Base-by-base conservation (phyloP, 2,329 filamentous ascomycete genomes). In the Aspergillus tamarii region DNA sequence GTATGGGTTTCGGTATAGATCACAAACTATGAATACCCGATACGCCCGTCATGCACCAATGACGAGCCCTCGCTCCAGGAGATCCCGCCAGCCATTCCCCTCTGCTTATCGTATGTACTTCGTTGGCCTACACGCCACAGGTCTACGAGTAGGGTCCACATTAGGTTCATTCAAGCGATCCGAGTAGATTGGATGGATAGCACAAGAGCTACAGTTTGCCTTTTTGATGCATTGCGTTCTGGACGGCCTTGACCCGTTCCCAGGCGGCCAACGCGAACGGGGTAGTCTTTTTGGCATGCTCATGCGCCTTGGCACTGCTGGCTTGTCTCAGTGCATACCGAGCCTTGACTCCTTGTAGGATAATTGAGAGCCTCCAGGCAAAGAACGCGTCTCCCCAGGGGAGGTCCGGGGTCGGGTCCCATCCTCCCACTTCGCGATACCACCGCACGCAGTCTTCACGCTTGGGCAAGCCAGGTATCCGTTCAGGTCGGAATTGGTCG, bases 291-390 rank as follows among this genome's bases (percentile, higher is more conserved):
- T 81, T 82, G 1, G 85, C 93, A 78, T 96, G 92, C 48, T 88
- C 84, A 70, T 84, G 86, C 8, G 95, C 95, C 76, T 91, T 87
- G 63, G 88, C 91, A 77, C 93, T 97, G 79, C 93, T 97, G 43
- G 95, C 95, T 84, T 98, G 94, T 56, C 94, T 83, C 55, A 86
- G 81, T 30, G 95, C 95, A 77, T 91, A 91, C 67, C 95, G 83
- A 57, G 95, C 95, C 56, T 94, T 94, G 76, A 99, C 98, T 3
- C 95, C 95, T 82, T 99, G 95, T 89, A 83, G 87, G 74, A 89
- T 89, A 46, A 89, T 82, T 28, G 84, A 82, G 39, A 81, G 83
- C 56, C 88, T 80, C 73, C 88, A 88, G 28, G 84, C 81, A 57
- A 84, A 84, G 75, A 90, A 90, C 1, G 87, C 86, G 72, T 88